These are phyloP conservation scores for Solanum sitiens DNA, from an alignment of 257 asterid species.

Conservation along the genomic window DNA sequence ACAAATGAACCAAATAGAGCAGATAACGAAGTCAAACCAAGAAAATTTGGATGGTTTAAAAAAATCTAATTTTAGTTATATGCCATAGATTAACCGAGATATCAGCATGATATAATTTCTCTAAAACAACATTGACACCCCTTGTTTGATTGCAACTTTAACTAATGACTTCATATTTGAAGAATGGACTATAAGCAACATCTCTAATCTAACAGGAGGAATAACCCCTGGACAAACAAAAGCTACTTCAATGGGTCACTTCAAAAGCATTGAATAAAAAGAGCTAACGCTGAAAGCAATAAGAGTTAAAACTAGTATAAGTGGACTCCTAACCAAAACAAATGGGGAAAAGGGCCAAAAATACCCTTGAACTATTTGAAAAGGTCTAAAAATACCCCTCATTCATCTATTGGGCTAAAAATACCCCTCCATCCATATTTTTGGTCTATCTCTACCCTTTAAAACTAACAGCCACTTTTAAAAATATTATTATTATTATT, in stretches of 20 bases:
- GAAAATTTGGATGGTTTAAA: neutral
- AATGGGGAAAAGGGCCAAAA: neutral
- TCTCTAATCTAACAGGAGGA: neutral
- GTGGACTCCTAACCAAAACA: neutral
- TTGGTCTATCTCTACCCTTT: too few relatives aligned
- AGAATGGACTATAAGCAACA: neutral
- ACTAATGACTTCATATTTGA: neutral
- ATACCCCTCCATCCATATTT: too few relatives aligned
- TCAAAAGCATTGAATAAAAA: neutral
- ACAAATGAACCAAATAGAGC: neutral
- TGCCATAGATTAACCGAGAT: neutral
- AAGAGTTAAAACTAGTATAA: neutral
- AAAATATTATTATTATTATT: too few relatives aligned
- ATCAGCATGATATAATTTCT: neutral
- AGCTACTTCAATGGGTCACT: neutral
- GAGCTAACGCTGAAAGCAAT: neutral
- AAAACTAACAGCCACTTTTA: too few relatives aligned
- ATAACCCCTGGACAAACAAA: neutral
- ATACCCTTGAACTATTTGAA: too few relatives aligned
- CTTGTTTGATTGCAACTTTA: neutral
- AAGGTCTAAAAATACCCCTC: too few relatives aligned
- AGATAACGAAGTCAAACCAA: neutral
- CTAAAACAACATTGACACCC: neutral
- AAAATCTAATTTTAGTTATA: neutral
- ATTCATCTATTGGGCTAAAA: too few relatives aligned